Base-by-base conservation (phyloP, 805 yeast genomes). In the Yarrowia phangngaensis region DNA sequence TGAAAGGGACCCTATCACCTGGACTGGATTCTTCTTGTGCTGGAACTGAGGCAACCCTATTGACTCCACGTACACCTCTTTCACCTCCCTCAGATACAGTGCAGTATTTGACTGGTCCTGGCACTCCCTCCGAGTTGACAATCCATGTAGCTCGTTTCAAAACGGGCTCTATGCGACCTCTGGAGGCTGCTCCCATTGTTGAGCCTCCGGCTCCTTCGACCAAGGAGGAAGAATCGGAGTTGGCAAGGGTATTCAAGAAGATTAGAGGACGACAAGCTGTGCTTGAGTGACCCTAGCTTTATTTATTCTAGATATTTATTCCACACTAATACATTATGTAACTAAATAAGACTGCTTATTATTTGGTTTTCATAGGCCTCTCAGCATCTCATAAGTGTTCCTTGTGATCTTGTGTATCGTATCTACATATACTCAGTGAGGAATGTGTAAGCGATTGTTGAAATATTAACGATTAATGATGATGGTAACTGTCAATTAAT, bases 71-170 rank as follows among this genome's bases (percentile, higher is more conserved):
- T 3, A 35, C 43, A 1, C 43, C 43, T 8, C 20, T 35, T 20
- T 35, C 43, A 15, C 43, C 43, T 8, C 17, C 27, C 3, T 7
- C 6, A 3, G 30, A 9, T 9, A n/a, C n/a, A n/a, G 19, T 17
- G 13, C n/a, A 12, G 20, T 20, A 11, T 11, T 15, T 20, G 23
- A 8, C 41, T 24, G 30, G 43, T 8, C 8, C 20, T 4, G 30
- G 19, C 23, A 24, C 43, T 8, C 43, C 17, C 13, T 24, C 29
- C 6, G 43, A 35, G 30, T 30, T 35, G 22, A n/a, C 20, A 22
- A 22, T 12, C 16, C 43, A 35, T 26, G 43, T 35, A 22, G 43
- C 26, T 20, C 43, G 43, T 15, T 24, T 35, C 43, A 35, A 35
- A 22, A 14, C 31, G 20, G 43, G 43, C 9, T 35, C 43, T 3